Conservation (phyloP, 768 basidiomycete genomes). For the Serpula lacrymans region DNA sequence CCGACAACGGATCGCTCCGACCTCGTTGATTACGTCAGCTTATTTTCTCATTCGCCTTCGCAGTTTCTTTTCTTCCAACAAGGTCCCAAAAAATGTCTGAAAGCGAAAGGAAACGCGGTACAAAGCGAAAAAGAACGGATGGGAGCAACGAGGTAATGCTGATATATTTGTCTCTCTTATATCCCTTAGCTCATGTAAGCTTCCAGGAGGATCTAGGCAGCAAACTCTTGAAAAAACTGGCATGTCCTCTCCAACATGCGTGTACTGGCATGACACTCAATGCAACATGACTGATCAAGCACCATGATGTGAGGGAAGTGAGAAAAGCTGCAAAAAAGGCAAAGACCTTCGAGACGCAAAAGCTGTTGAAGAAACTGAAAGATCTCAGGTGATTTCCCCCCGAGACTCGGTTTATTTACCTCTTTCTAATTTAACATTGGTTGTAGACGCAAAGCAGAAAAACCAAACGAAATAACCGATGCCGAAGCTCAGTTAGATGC, state of each 20-base stretch:
- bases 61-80: too few relatives aligned
- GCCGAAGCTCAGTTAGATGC: conserved; percentile 58
- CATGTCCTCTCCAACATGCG: conserved; percentile 26
- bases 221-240: conserved; percentile 55
- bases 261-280: conserved; percentile 5
- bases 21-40: too few relatives aligned
- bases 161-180: background rate
- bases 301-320: conserved; percentile 70
- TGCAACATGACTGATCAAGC: conserved; percentile 40
- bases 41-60: too few relatives aligned
- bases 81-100: too few relatives aligned
- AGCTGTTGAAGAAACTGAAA: conserved; percentile 80
- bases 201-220: conserved; percentile 37
- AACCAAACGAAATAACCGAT: conserved; percentile 38
- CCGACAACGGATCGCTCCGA: too few relatives aligned
- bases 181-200: background rate
- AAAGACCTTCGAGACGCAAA: conserved; percentile 76
- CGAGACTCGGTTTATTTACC: background rate
- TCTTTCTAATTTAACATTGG: conserved; percentile 6
- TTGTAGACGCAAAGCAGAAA: conserved; percentile 37
- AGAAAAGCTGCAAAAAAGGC: conserved; percentile 78
- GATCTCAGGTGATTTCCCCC: conserved; percentile 48
- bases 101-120: conserved; percentile 14
- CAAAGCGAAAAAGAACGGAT: conserved; percentile 45
- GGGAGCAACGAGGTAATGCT: conserved; percentile 33